Conservation (phyloP, 2,329 filamentous ascomycete species). For the Ilyonectria robusta region DNA sequence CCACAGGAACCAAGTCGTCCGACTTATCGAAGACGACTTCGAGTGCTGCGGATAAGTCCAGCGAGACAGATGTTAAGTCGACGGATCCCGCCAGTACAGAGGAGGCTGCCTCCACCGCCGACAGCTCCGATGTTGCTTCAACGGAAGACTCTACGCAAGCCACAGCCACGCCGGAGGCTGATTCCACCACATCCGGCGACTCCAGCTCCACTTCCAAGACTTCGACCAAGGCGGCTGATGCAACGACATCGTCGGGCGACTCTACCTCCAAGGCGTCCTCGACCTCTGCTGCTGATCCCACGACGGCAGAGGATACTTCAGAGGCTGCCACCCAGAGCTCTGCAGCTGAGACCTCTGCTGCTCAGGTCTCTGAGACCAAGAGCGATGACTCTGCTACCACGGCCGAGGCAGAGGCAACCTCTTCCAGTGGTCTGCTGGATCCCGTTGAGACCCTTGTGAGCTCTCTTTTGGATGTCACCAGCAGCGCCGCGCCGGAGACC, state of each 20-base stretch:
- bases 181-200: not conserved
- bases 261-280: not conserved
- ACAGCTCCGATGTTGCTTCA: not conserved
- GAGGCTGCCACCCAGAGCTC: not conserved
- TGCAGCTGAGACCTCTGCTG: not conserved
- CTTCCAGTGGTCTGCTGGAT: conserved; percentile 37
- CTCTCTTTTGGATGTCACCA: conserved; percentile 37
- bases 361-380: not conserved
- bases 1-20: not conserved
- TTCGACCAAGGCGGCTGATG: not conserved
- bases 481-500: conserved; percentile 30
- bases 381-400: not conserved
- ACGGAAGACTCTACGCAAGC: not conserved
- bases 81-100: not conserved
- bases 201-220: not conserved
- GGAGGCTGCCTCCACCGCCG: not conserved
- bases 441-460: conserved; percentile 41
- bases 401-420: conserved; percentile 28
- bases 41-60: not conserved
- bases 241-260: not conserved
- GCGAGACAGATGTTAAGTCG: not conserved
- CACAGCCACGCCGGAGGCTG: not conserved
- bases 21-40: not conserved
- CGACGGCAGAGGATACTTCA: not conserved
- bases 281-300: not conserved